phyloP scores from a whole-genome alignment of 1,139 yeast genomes.

The Hansenula lynferdii region DNA sequence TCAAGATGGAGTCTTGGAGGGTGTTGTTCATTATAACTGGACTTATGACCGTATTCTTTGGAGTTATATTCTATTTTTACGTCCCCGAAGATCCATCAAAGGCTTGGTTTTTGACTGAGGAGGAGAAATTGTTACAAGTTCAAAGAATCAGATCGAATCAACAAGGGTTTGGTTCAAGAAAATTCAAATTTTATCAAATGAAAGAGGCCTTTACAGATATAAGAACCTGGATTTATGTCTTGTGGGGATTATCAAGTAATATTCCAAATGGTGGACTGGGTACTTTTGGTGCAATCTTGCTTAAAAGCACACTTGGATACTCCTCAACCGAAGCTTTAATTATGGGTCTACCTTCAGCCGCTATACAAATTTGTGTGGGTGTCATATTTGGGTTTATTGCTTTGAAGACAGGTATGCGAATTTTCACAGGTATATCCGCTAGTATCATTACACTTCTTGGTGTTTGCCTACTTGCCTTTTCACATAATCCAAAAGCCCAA shows the following conservation, averaged over 20 bases:
- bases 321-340: conserved; percentile 33
- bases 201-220: conserved; percentile 35
- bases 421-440: not conserved
- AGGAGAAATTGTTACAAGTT: conserved; percentile 46
- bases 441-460: not conserved
- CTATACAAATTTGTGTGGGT: conserved; percentile 25
- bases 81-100: conserved; percentile 44
- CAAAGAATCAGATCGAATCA: conserved; percentile 41
- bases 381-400: not conserved
- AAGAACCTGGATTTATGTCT: conserved; percentile 43
- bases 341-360: conserved; percentile 35
- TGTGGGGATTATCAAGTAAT: conserved; percentile 31
- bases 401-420: not conserved
- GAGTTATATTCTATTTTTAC: conserved; percentile 36
- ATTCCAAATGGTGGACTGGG: conserved; percentile 40
- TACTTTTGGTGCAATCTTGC: conserved; percentile 27
- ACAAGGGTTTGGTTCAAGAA: conserved; percentile 50
- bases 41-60: conserved; percentile 39
- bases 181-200: conserved; percentile 48
- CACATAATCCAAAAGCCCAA: not conserved
- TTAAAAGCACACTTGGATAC: conserved; percentile 32
- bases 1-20: conserved; percentile 40
- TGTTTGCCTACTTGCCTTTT: not conserved
- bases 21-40: conserved; percentile 42
- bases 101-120: conserved; percentile 43